Evolutionary conservation across 306 rosid species (phyloP).

Genomic region (Senna tora): DNA sequence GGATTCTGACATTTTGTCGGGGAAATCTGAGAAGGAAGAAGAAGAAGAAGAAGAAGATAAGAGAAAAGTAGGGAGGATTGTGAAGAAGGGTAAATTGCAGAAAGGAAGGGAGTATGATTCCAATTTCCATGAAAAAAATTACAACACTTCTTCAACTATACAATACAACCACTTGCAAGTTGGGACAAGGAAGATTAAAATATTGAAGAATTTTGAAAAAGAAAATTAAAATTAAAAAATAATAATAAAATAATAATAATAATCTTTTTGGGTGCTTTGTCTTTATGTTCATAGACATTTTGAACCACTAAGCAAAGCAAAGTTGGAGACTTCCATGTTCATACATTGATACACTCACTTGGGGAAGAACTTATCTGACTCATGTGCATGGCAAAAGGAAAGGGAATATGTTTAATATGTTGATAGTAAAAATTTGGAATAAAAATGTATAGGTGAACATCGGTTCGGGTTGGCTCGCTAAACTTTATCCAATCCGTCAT

Average conservation of each 20-base stretch:
- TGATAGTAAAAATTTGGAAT: no score
- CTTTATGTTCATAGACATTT: no score
- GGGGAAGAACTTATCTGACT: no score
- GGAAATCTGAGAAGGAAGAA: slow-evolving; percentile 1
- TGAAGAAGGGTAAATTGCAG: slow-evolving; percentile 34
- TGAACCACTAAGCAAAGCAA: no score
- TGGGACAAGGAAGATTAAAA: slow-evolving; percentile 34
- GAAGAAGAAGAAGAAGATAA: slow-evolving; percentile 18
- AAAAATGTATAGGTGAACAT: no score
- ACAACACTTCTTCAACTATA: neutral
- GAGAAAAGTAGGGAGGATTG: neutral
- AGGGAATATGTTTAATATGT: no score
- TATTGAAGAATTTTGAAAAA: slow-evolving; percentile 5
- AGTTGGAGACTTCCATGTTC: no score
- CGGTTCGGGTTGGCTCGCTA: no score
- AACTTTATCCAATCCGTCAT: no score
- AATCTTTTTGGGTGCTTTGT: no score
- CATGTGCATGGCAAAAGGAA: no score
- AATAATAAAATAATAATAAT: neutral
- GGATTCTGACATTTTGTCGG: slow-evolving; percentile 56
- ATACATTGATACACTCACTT: no score
- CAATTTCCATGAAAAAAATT: slow-evolving; percentile 24
- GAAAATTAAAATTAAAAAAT: neutral
- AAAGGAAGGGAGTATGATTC: slow-evolving; percentile 25
- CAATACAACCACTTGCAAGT: slow-evolving; percentile 38